phyloP scores from a whole-genome alignment of 202 grass and related monocot genomes.

The Carex sylvatica region DNA sequence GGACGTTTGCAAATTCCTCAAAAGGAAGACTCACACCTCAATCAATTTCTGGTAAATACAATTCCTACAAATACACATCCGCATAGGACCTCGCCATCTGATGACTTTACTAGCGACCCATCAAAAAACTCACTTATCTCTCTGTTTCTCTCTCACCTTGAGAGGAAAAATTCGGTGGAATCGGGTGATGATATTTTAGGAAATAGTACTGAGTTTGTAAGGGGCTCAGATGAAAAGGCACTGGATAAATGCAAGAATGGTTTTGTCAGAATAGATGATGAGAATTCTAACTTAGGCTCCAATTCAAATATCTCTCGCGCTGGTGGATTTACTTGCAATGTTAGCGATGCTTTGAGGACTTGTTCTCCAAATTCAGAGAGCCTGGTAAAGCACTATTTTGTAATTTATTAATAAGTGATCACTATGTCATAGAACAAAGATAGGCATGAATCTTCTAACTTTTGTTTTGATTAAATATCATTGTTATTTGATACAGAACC shows the following conservation, averaged over 20 bases:
- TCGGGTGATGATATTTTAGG: conserved; percentile 62
- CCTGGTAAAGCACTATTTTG: conserved; percentile 24
- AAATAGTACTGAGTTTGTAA: conserved; percentile 32
- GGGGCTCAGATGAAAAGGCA: conserved; percentile 17
- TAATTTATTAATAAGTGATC: not conserved
- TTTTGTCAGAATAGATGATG: conserved; percentile 1
- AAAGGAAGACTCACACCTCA: conserved; percentile 10
- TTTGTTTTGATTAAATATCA: not conserved
- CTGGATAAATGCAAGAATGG: conserved; percentile 14
- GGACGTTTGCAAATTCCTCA: conserved; percentile 42
- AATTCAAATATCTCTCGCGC: not conserved
- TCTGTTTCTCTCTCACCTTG: conserved; percentile 96
- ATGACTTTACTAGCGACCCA: conserved; percentile 37
- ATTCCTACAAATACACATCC: conserved; percentile 31
- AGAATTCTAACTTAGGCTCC: not conserved
- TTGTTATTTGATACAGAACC: conserved; percentile 46
- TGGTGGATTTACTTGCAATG: conserved; percentile 12
- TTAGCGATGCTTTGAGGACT: not conserved
- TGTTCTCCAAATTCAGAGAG: conserved; percentile 27
- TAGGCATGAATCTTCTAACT: too few species aligned
- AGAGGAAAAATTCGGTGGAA: conserved; percentile 60
- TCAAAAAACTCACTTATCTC: conserved; percentile 83
- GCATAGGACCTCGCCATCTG: conserved; percentile 38
- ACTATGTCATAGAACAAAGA: not conserved
- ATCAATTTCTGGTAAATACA: conserved; percentile 14